Base-by-base conservation (phyloP, 345 rosid genomes). In the Carallia brachiata region DNA sequence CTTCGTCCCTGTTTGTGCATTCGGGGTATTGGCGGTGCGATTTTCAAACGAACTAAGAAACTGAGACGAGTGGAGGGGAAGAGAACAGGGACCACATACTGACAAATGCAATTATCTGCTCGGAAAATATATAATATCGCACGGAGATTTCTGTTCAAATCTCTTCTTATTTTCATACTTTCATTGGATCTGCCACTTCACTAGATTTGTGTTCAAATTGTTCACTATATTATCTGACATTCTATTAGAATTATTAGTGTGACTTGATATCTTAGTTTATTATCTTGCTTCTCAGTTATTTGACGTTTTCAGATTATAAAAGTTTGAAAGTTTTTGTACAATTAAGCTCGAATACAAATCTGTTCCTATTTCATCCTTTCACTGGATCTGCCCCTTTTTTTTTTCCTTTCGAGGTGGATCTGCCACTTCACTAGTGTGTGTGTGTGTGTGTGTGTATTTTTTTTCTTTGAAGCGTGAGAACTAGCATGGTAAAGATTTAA, bases 51-150 rank as follows among this genome's bases (percentile, higher is more conserved):
- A 27, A 19, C 27, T 15, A 7, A 56, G 60, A 55, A 8, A 30
- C 1, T 23, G 15, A 2, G 4, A 23, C 1, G 4, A 32, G 60
- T 23, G 23, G 12, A 6, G 54, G 3, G 36, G 1, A 2, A 7
- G 27, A 40, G 31, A n/a, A 28, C 7, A 7, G 64, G 69, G 69
- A 23, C 64, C 65, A 65, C 59, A 15, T 57, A 2, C 40, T 56
- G 37, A 31, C 36, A 6, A 32, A 6, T 65, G 18, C 57, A 64
- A 13, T 65, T 58, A 57, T 63, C 57, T 55, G 8, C 7, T 54
- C 57, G 30, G 47, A 62, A 23, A 54, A 27, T 53, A 63, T 28
- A 71, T 31, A 63, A 55, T 71, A 63, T 71, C 68, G 54, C 34
- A 6, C 30, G 30, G 9, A 31, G 28, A 6, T 17, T 48, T 50